Conservation (phyloP, 2,329 filamentous ascomycete genomes). For the Nothophoma quercina region DNA sequence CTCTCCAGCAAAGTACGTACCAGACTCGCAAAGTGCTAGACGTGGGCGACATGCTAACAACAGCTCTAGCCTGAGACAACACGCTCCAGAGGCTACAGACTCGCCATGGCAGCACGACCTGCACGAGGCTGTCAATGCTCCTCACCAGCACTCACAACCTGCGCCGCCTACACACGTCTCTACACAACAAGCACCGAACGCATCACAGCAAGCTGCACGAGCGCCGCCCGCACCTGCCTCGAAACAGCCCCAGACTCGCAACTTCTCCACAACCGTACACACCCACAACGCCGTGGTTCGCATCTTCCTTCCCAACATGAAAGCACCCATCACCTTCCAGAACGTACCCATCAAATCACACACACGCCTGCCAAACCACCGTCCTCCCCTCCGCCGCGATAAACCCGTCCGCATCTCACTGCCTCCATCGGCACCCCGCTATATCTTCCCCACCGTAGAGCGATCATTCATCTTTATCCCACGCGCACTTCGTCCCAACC, state of each 20-base stretch:
- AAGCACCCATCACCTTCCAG: constrained; percentile 73
- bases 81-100: constrained; percentile 65
- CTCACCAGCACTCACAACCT: constrained; percentile 37
- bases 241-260: constrained; percentile 45
- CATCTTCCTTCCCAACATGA: constrained; percentile 80
- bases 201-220: constrained; percentile 32
- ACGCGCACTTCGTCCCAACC: constrained; percentile 88
- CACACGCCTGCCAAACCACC: constrained; percentile 91
- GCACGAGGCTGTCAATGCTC: constrained; percentile 71
- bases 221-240: constrained; percentile 31
- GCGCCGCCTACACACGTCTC: constrained; percentile 18
- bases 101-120: constrained; percentile 93
- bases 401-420: constrained; percentile 95
- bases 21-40: neutral
- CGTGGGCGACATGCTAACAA: constrained; percentile 28
- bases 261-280: constrained; percentile 81
- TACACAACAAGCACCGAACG: constrained; percentile 26
- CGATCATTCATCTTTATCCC: constrained; percentile 98
- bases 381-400: constrained; percentile 90
- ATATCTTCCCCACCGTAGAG: constrained; percentile 89
- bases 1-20: constrained; percentile 68
- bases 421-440: constrained; percentile 78
- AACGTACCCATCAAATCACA: constrained; percentile 87
- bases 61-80: constrained; percentile 50
- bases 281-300: constrained; percentile 86